Percentiles rank a stretch among this genome's conserved stretches.
These are phyloP conservation scores for Ustilago esculenta DNA, from an alignment of 1,284 basidiomycete species.

Conservation along the genomic window DNA sequence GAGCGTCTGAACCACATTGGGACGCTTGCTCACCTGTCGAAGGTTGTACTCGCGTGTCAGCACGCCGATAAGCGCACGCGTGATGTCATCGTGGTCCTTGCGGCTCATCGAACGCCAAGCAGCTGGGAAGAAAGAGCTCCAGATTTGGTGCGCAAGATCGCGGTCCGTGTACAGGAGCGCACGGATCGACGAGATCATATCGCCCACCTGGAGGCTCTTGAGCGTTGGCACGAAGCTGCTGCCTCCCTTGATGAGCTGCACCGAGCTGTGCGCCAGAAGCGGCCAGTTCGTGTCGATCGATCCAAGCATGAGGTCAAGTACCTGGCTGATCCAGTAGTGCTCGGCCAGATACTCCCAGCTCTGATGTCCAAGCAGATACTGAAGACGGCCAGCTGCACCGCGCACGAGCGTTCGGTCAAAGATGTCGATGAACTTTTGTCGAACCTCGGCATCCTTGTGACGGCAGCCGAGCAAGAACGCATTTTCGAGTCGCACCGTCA, in stretches of 20 bases:
- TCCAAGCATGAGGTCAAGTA: conserved; percentile 87
- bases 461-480: conserved; percentile 93
- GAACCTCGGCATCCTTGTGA: conserved; percentile 79
- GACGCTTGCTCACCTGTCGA: conserved; percentile 87
- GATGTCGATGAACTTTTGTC: conserved; percentile 88
- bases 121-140: conserved; percentile 90
- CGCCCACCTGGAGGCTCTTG: conserved; percentile 41
- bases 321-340: conserved; percentile 93
- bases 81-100: conserved; percentile 87
- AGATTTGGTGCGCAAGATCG: conserved; percentile 80
- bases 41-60: conserved; percentile 93
- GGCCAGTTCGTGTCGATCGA: conserved; percentile 54
- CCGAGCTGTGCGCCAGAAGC: conserved; percentile 35
- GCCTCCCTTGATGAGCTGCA: conserved; percentile 34
- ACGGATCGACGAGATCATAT: conserved; percentile 74
- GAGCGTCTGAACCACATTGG: conserved; percentile 92
- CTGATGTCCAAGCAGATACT: conserved; percentile 91
- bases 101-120: conserved; percentile 86
- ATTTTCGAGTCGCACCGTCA: conserved; percentile 91
- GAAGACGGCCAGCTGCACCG: conserved; percentile 81
- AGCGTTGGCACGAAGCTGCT: conserved; percentile 47
- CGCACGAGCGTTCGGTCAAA: conserved; percentile 89
- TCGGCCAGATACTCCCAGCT: conserved; percentile 95
- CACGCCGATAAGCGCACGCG: conserved; percentile 87
- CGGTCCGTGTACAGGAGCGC: conserved; percentile 84